Evolutionary conservation across 805 yeast species (phyloP).

Genomic region (Wickerhamiella alocasiicola): DNA sequence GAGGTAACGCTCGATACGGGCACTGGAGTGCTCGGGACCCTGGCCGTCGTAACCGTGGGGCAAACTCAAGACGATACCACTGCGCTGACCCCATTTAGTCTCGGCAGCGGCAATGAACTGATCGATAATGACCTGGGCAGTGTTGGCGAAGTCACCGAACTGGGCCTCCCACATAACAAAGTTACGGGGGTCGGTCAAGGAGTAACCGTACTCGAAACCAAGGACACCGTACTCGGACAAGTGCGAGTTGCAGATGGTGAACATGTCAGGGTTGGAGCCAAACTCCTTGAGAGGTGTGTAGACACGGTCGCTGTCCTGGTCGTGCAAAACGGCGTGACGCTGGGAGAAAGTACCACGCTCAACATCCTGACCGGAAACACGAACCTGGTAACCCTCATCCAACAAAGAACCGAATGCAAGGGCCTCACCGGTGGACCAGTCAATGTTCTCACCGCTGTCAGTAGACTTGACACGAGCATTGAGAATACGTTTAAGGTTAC

Average conservation of each 20-base stretch:
- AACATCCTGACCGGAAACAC: conserved; percentile 98
- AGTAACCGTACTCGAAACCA: conserved; percentile 99
- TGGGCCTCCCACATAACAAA: conserved; percentile 99
- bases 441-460: conserved; percentile 85
- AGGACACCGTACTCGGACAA: conserved; percentile 97
- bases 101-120: conserved; percentile 96
- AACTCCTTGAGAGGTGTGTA: conserved; percentile 78
- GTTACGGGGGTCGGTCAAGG: conserved; percentile 93
- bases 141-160: conserved; percentile 99
- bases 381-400: conserved; percentile 87
- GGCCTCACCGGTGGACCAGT: conserved; percentile 99
- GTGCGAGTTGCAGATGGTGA: conserved; percentile 84
- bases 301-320: conserved; percentile 73
- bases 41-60: conserved; percentile 99
- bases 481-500: conserved; percentile 90
- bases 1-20: conserved; percentile 92
- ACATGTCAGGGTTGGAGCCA: conserved; percentile 70
- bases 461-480: conserved; percentile 74
- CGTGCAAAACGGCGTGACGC: conserved; percentile 97
- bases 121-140: conserved; percentile 95
- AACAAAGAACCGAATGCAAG: conserved; percentile 89
- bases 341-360: conserved; percentile 99
- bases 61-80: conserved; percentile 85
- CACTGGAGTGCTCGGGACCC: conserved; percentile 99
- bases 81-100: conserved; percentile 97